Conservation (phyloP, 2,329 filamentous ascomycete genomes). For the Tothia fuscella region DNA sequence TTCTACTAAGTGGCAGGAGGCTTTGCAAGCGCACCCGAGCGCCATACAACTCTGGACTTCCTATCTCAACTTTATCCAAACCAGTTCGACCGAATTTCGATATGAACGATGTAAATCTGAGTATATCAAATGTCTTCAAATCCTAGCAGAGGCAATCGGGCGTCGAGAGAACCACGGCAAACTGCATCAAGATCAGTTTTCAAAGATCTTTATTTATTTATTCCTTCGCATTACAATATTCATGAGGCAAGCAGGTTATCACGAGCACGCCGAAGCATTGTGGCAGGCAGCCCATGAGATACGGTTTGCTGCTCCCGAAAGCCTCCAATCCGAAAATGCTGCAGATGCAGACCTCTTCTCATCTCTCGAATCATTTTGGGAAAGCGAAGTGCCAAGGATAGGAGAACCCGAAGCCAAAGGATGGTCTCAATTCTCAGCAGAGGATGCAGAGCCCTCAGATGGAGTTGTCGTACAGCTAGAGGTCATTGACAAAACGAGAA, state of each 20-base stretch:
- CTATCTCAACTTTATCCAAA: slow-evolving; percentile 61
- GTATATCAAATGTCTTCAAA: slow-evolving; percentile 45
- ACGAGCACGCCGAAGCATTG: slow-evolving; percentile 61
- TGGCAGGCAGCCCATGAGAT: slow-evolving; percentile 79
- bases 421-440: slow-evolving; percentile 46
- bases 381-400: slow-evolving; percentile 65
- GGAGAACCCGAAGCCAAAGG: slow-evolving; percentile 62
- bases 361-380: slow-evolving; percentile 68
- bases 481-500: background rate
- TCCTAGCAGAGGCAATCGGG: slow-evolving; percentile 21
- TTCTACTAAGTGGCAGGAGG: slow-evolving; percentile 52
- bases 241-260: slow-evolving; percentile 63
- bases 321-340: too few species aligned
- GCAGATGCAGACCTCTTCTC: slow-evolving; percentile 14
- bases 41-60: slow-evolving; percentile 59
- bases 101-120: slow-evolving; percentile 53
- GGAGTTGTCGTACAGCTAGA: background rate
- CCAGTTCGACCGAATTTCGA: slow-evolving; percentile 52
- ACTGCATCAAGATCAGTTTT: slow-evolving; percentile 12
- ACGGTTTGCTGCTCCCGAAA: slow-evolving; percentile 46
- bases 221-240: slow-evolving; percentile 65
- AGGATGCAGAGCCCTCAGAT: background rate
- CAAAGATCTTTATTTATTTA: slow-evolving; percentile 50
- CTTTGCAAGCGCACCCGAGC: slow-evolving; percentile 42
- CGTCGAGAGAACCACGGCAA: slow-evolving; percentile 5